These are phyloP conservation scores for Colletotrichum phormii DNA, from an alignment of 2,329 filamentous ascomycete species.

Conservation along the genomic window DNA sequence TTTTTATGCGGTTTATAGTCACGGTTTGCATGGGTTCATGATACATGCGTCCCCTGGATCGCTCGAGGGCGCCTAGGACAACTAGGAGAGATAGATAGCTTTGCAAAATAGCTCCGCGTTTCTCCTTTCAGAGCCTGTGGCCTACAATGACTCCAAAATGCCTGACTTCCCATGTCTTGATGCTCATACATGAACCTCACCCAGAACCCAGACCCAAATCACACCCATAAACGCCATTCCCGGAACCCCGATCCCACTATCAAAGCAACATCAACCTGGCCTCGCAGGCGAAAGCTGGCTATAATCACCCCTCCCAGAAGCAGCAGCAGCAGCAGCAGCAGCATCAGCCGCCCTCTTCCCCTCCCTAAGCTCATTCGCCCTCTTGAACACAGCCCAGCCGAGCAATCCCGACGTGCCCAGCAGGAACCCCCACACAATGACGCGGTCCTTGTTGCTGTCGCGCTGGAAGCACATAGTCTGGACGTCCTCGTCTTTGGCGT, in stretches of 20 bases:
- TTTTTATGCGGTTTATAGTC: constrained; percentile 10
- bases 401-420: constrained; percentile 68
- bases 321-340: constrained; percentile 15
- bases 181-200: neutral
- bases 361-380: constrained; percentile 56
- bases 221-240: neutral
- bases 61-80: neutral
- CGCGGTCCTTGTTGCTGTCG: constrained; percentile 74
- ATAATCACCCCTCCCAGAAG: constrained; percentile 35
- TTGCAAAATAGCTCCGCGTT: constrained; percentile 2
- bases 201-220: neutral
- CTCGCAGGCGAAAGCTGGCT: constrained; percentile 3
- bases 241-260: neutral
- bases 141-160: neutral
- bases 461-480: constrained; percentile 74
- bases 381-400: constrained; percentile 68
- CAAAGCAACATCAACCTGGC: neutral
- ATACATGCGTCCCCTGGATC: constrained; percentile 10
- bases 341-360: constrained; percentile 37
- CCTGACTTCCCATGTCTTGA: neutral
- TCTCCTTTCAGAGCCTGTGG: neutral
- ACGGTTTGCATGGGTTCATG: constrained; percentile 26
- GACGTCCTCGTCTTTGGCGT: constrained; percentile 71
- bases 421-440: constrained; percentile 75
- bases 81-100: constrained; percentile 6